phyloP scores from a whole-genome alignment of 768 basidiomycete genomes.

The Peribolospora baueri region DNA sequence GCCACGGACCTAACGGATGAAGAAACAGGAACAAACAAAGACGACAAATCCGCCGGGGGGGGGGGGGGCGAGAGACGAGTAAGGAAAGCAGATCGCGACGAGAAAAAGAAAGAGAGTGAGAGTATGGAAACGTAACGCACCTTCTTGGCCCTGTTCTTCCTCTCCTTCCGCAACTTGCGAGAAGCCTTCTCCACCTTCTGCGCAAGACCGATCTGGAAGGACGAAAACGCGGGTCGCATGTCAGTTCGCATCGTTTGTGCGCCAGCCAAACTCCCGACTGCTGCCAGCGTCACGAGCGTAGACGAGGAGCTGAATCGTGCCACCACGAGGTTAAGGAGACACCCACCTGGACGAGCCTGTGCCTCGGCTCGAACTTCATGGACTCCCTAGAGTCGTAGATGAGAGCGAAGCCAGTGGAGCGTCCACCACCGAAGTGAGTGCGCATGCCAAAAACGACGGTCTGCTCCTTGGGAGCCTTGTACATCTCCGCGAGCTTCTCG shows the following conservation, averaged over 20 bases:
- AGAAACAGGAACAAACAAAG: background rate
- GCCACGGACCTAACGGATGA: conserved; percentile 47
- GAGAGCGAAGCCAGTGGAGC: conserved; percentile 86
- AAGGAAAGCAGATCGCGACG: conserved; percentile 9
- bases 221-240: background rate
- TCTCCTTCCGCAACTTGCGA: conserved; percentile 95
- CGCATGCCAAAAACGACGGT: conserved; percentile 84
- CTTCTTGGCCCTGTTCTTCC: conserved; percentile 99
- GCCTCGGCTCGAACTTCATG: conserved; percentile 87
- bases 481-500: conserved; percentile 72
- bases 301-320: background rate
- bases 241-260: background rate
- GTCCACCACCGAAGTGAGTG: conserved; percentile 94
- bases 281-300: background rate
- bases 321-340: background rate
- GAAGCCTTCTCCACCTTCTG: conserved; percentile 71
- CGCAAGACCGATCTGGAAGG: conserved; percentile 21
- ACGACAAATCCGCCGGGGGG: conserved; percentile 1
- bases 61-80: background rate
- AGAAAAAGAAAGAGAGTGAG: background rate
- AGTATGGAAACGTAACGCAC: conserved; percentile 6
- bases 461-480: conserved; percentile 75
- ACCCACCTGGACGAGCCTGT: conserved; percentile 81
- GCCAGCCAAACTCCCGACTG: background rate
- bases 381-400: conserved; percentile 90